Evolutionary conservation across 441 rosid genomes (phyloP).

Genomic region (Biscutella auriculata): DNA sequence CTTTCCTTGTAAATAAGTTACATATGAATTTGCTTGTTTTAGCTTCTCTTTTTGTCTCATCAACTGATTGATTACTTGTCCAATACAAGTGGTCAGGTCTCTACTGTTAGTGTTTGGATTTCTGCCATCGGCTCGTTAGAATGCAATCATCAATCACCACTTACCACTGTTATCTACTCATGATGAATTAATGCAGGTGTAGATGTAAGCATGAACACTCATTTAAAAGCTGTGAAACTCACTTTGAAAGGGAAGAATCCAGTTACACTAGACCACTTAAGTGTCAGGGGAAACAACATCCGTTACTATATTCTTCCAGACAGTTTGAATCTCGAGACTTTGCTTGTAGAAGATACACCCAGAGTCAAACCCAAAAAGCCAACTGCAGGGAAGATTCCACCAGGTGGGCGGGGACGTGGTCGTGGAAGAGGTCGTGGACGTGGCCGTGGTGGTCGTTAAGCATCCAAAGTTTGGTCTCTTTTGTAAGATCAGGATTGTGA

Average conservation of each 20-base stretch:
- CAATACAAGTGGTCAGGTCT: background rate
- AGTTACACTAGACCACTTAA: constrained; percentile 77
- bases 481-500: constrained; percentile 17
- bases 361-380: constrained; percentile 91
- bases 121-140: background rate
- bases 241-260: constrained; percentile 91
- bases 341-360: constrained; percentile 87
- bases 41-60: background rate
- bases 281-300: constrained; percentile 93
- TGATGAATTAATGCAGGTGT: constrained; percentile 40
- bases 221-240: constrained; percentile 80
- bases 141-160: background rate
- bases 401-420: constrained; percentile 87
- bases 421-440: constrained; percentile 94
- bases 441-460: constrained; percentile 72
- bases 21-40: background rate
- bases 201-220: constrained; percentile 94
- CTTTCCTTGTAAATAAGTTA: background rate
- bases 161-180: constrained; percentile 2
- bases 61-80: background rate
- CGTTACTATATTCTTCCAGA: constrained; percentile 95
- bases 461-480: background rate
- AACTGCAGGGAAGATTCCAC: constrained; percentile 76
- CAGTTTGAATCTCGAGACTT: constrained; percentile 92
- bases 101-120: background rate